Evolutionary conservation across 805 yeast species (phyloP).

Genomic region (Wickerhamiella australiensis): DNA sequence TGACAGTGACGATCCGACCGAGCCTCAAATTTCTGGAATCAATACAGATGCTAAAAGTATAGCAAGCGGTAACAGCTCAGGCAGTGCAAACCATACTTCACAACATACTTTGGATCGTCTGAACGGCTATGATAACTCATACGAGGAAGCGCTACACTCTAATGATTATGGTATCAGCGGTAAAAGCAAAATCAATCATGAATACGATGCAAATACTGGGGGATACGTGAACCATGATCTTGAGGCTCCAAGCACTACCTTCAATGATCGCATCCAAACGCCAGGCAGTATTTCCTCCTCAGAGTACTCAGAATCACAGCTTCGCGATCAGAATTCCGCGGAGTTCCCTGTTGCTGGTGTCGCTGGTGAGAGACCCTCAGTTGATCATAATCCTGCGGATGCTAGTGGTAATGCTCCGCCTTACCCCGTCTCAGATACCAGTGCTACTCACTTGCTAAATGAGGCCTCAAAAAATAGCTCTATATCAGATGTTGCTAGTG

Average conservation of each 20-base stretch:
- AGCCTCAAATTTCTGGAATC: background rate
- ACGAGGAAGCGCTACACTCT: background rate
- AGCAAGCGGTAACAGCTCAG: background rate
- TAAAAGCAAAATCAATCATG: too few species aligned
- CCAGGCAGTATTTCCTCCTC: background rate
- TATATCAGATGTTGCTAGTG: background rate
- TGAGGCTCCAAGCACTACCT: background rate
- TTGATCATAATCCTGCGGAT: too few species aligned
- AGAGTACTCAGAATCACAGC: background rate
- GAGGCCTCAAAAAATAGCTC: background rate
- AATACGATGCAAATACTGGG: background rate
- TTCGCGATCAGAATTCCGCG: background rate
- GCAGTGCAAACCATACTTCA: background rate
- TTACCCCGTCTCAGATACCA: background rate
- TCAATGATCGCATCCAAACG: background rate
- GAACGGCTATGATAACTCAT: constrained; percentile 3
- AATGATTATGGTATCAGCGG: background rate
- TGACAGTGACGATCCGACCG: background rate
- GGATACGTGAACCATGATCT: background rate
- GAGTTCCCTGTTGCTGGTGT: background rate
- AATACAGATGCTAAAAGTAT: background rate
- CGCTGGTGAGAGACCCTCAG: too few species aligned
- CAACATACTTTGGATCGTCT: background rate
- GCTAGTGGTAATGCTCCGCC: background rate
- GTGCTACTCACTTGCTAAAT: background rate